Evolutionary conservation across 2,329 filamentous ascomycete species (phyloP).

Genomic region (Fusarium kyushuense): DNA sequence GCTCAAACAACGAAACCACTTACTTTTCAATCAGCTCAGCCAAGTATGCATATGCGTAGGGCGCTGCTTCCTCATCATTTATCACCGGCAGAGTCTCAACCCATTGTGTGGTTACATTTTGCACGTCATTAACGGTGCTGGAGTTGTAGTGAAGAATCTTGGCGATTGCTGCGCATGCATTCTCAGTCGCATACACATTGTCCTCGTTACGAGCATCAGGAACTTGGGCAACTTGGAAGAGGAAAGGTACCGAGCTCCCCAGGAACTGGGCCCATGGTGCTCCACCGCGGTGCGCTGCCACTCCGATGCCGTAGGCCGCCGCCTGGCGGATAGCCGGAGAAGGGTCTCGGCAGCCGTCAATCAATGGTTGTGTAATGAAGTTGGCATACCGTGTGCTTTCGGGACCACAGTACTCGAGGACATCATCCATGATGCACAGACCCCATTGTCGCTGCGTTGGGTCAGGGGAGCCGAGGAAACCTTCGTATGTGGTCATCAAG

Average conservation of each 20-base stretch:
- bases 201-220: slow-evolving; percentile 89
- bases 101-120: slow-evolving; percentile 86
- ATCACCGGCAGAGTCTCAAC: slow-evolving; percentile 89
- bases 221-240: slow-evolving; percentile 87
- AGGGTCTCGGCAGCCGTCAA: slow-evolving; percentile 85
- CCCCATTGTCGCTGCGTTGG: slow-evolving; percentile 97
- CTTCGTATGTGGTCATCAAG: slow-evolving; percentile 85
- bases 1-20: slow-evolving; percentile 57
- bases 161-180: slow-evolving; percentile 94
- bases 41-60: slow-evolving; percentile 94
- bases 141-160: slow-evolving; percentile 96
- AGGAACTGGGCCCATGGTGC: slow-evolving; percentile 89
- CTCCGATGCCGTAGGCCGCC: slow-evolving; percentile 94
- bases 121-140: slow-evolving; percentile 78
- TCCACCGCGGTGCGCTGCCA: slow-evolving; percentile 93
- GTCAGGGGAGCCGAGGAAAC: slow-evolving; percentile 83
- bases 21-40: slow-evolving; percentile 94
- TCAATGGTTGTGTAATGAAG: slow-evolving; percentile 87
- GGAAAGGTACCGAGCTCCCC: slow-evolving; percentile 78
- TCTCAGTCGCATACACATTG: slow-evolving; percentile 96
- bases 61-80: slow-evolving; percentile 97
- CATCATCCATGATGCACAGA: slow-evolving; percentile 98
- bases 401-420: slow-evolving; percentile 93
- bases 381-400: slow-evolving; percentile 88
- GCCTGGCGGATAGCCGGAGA: slow-evolving; percentile 95